Percentiles rank a stretch among this genome's conserved stretches.
phyloP scores from a whole-genome alignment of 495 filamentous ascomycete genomes.

The Echria macrotheca region DNA sequence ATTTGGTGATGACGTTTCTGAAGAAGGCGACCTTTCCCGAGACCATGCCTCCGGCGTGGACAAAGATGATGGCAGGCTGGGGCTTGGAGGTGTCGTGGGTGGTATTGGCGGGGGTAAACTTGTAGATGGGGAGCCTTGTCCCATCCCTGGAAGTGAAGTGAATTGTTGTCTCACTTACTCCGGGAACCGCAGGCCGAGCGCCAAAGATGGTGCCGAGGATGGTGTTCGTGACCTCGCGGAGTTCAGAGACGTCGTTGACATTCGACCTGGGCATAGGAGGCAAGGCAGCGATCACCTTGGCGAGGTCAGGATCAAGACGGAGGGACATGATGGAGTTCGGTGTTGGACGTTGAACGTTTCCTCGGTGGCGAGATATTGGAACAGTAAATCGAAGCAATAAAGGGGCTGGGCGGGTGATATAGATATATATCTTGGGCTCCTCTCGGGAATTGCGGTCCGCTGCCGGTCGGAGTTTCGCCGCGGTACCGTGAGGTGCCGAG shows the following conservation, averaged over 20 bases:
- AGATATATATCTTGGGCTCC: no score
- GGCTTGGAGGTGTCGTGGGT: neutral
- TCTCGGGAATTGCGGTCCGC: no score
- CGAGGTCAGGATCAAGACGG: no score
- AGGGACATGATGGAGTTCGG: no score
- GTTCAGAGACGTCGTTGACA: neutral
- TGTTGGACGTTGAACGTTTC: no score
- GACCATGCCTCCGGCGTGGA: slow-evolving; percentile 30
- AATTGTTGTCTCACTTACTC: slow-evolving; percentile 1
- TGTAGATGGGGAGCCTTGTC: slow-evolving; percentile 17
- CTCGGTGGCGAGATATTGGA: no score
- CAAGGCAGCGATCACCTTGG: no score
- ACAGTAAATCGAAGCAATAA: no score
- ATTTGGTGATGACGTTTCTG: neutral
- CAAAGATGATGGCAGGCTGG: slow-evolving; percentile 27
- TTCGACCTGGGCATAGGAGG: no score
- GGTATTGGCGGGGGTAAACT: slow-evolving; percentile 12
- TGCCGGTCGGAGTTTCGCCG: no score
- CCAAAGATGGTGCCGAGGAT: neutral
- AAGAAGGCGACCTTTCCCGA: neutral
- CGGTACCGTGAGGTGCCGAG: no score
- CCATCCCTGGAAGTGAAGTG: slow-evolving; percentile 14
- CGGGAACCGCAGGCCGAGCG: neutral
- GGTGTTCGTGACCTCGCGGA: neutral
- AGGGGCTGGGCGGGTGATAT: no score